Evolutionary conservation across 345 rosid species (phyloP), one percentile per base, ranked within the genome.

Genomic region (Geranium brycei): DNA sequence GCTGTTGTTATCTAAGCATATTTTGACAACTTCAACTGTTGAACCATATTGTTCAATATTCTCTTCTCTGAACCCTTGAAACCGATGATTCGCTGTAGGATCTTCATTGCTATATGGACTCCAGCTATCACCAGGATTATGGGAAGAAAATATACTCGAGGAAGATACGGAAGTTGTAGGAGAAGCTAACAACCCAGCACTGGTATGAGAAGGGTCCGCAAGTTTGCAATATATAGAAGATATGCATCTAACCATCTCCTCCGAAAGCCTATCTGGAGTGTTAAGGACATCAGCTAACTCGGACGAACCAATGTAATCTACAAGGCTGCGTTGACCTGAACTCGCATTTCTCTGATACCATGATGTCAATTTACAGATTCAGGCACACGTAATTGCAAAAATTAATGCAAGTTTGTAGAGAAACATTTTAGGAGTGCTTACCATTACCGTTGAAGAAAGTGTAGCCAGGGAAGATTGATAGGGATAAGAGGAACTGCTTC

Each of bases 141-240:
- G 79, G 40, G 95, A 87, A 28, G 97, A 87, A 78, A 85, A 82
- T 76, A 85, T 60, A 64, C 88, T 85, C 0, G 92, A 87, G 58
- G 95, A 84, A 67, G 97, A 87, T 71, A 84, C 19, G 10, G 91
- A 81, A 4, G 92, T 84, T 64, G 71, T 68, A 17, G 95, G 95
- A 71, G 95, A 87, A 76, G 82, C 76, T 19, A 83, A 65, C 17
- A 63, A 65, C 69, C 71, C 76, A 69, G 70, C 71, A 55, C 73
- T 67, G 66, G 72, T 18, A 31, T 71, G 59, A 19, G 73, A 67
- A 62, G 71, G 76, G 58, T 72, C 75, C 59, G 84, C 75, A 58
- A 91, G 84, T 68, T 86, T 83, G 85, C 85, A 79, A 72, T 87
- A 91, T 64, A 86, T 85, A 75, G 91, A 84, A 70, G 87, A 84